Conservation (phyloP, 2,329 filamentous ascomycete genomes). For the Dactylellina cionopaga region DNA sequence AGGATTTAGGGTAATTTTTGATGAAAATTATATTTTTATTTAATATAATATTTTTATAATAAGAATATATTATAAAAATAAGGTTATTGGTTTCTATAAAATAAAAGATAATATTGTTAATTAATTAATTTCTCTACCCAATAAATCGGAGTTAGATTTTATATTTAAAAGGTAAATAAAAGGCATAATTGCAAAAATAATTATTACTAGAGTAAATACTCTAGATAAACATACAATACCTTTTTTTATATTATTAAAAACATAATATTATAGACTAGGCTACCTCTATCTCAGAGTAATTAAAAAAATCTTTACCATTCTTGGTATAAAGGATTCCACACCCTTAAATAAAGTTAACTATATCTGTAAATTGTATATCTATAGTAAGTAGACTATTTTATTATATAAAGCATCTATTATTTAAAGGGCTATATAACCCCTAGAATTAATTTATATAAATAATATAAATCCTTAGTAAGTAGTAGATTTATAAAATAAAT, state of each 20-base stretch:
- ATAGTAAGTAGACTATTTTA: constrained; percentile 17
- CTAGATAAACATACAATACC: constrained; percentile 14
- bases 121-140: too few species aligned
- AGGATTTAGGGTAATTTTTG: too few species aligned
- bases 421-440: constrained; percentile 1
- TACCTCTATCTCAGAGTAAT: constrained; percentile 15
- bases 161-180: too few species aligned
- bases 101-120: too few species aligned
- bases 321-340: background rate
- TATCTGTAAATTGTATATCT: constrained; percentile 20
- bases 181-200: background rate
- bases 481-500: constrained; percentile 15
- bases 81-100: background rate
- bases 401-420: constrained; percentile 5
- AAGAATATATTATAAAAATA: constrained; percentile 10
- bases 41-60: constrained; percentile 6
- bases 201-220: constrained; percentile 9
- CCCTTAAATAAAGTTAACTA: too few species aligned
- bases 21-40: background rate
- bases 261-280: constrained; percentile 16
- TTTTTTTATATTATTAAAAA: constrained; percentile 11
- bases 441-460: constrained; percentile 9
- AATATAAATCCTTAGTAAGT: background rate
- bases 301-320: background rate
- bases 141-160: too few species aligned